Conservation (phyloP, 2,329 filamentous ascomycete species). For the Xylariaceae sp. region DNA sequence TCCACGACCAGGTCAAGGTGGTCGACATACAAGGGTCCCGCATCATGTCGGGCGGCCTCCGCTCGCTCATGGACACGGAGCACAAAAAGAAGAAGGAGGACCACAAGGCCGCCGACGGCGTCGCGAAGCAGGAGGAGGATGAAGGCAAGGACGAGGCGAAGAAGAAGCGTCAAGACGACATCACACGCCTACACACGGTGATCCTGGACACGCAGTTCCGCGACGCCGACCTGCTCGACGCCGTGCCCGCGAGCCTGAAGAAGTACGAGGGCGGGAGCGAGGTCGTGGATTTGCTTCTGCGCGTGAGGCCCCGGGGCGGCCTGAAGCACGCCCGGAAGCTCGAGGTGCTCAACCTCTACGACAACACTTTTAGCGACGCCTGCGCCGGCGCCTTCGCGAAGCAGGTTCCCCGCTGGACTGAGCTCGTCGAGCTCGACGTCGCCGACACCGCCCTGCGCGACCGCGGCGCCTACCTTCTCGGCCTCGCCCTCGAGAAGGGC, state of each 20-base stretch:
- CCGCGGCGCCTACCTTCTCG: conserved; percentile 70
- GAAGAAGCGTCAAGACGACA: conserved; percentile 90
- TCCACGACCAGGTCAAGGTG: conserved; percentile 74
- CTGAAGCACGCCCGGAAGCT: conserved; percentile 65
- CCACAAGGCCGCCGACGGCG: too few relatives aligned
- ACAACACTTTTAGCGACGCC: conserved; percentile 88
- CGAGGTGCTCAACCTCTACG: conserved; percentile 81
- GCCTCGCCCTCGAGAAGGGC: conserved; percentile 65
- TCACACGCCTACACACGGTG: too few relatives aligned
- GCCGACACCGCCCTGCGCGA: conserved; percentile 80
- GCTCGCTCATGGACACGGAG: too few relatives aligned
- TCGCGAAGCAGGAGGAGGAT: too few relatives aligned
- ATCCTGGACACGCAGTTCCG: too few relatives aligned
- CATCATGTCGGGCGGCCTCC: too few relatives aligned
- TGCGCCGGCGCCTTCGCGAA: conserved; percentile 74
- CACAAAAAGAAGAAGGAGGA: too few relatives aligned
- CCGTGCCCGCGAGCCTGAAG: too few relatives aligned
- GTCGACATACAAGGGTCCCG: conserved; percentile 98
- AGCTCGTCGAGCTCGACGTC: conserved; percentile 76
- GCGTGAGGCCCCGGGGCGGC: too few relatives aligned
- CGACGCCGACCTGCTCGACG: too few relatives aligned
- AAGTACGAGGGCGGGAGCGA: too few relatives aligned
- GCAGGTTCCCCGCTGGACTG: conserved; percentile 68
- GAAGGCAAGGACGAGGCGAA: too few relatives aligned
- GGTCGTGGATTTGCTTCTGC: conserved; percentile 73